Evolutionary conservation across 2,329 filamentous ascomycete species (phyloP).

Genomic region (Phialemoniopsis sp.): DNA sequence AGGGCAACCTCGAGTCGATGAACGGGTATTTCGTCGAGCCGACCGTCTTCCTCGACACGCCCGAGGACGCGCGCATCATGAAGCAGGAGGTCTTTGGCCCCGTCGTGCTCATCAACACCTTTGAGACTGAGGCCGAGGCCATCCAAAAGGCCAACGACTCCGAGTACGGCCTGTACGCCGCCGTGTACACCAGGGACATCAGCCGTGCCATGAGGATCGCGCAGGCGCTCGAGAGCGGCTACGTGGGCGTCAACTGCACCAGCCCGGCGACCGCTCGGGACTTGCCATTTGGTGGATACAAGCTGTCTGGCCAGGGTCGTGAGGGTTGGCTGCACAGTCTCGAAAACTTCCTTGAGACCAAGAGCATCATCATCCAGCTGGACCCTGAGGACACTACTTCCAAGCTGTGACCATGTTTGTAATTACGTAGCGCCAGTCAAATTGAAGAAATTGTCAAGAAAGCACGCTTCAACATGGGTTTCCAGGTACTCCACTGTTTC

Average conservation of each 20-base stretch:
- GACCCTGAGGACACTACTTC: background rate
- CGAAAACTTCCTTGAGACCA: slow-evolving; percentile 24
- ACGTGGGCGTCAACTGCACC: slow-evolving; percentile 48
- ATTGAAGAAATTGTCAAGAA: too few species aligned
- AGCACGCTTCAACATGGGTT: too few species aligned
- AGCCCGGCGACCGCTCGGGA: slow-evolving; percentile 25
- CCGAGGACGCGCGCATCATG: slow-evolving; percentile 32
- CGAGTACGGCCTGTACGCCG: slow-evolving; percentile 47
- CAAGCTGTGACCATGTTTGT: background rate
- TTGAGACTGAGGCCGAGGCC: slow-evolving; percentile 47
- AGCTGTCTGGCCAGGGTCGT: slow-evolving; percentile 28
- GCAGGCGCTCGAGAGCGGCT: slow-evolving; percentile 47
- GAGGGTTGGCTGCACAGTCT: slow-evolving; percentile 27
- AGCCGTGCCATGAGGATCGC: slow-evolving; percentile 24
- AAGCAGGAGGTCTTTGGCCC: slow-evolving; percentile 52
- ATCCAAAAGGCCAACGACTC: slow-evolving; percentile 45
- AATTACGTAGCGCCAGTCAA: too few species aligned
- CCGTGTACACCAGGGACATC: slow-evolving; percentile 46
- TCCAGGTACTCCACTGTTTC: too few species aligned
- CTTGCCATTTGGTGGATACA: slow-evolving; percentile 34
- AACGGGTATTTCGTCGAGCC: slow-evolving; percentile 31
- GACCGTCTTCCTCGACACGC: slow-evolving; percentile 30
- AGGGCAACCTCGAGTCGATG: slow-evolving; percentile 8
- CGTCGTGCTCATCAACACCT: slow-evolving; percentile 44
- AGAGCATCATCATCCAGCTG: slow-evolving; percentile 18